These are phyloP conservation scores for Citrullus colocynthis DNA, from an alignment of 306 rosid genomes.

Conservation along the genomic window DNA sequence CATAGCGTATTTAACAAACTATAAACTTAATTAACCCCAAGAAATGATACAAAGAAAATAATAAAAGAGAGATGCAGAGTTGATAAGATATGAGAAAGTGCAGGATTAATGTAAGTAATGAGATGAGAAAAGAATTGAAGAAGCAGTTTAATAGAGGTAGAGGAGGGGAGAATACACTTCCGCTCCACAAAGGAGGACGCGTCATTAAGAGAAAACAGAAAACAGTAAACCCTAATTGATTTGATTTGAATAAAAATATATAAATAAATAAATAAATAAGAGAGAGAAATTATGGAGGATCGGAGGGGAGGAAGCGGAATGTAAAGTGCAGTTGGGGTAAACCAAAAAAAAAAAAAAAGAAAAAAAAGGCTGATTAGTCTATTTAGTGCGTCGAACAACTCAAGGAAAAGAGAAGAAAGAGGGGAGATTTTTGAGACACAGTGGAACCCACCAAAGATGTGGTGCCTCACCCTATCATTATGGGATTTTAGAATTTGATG, in stretches of 20 bases:
- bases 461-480: slow-evolving; percentile 59
- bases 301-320: not conserved
- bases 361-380: not conserved
- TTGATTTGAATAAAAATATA: not conserved
- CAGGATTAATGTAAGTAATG: too few species aligned
- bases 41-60: too few species aligned
- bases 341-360: not conserved
- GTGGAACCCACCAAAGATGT: slow-evolving; percentile 54
- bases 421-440: slow-evolving; percentile 15
- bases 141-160: too few species aligned
- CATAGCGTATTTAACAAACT: too few species aligned
- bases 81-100: too few species aligned
- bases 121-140: too few species aligned
- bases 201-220: not conserved
- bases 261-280: too few species aligned
- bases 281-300: not conserved
- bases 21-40: too few species aligned
- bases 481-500: slow-evolving; percentile 44
- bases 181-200: too few species aligned
- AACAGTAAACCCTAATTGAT: not conserved
- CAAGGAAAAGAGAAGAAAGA: not conserved
- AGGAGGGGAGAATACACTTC: too few species aligned
- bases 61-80: too few species aligned
- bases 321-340: not conserved
- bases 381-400: not conserved